phyloP scores from a whole-genome alignment of 768 basidiomycete genomes.

The Nidula microcarpa region DNA sequence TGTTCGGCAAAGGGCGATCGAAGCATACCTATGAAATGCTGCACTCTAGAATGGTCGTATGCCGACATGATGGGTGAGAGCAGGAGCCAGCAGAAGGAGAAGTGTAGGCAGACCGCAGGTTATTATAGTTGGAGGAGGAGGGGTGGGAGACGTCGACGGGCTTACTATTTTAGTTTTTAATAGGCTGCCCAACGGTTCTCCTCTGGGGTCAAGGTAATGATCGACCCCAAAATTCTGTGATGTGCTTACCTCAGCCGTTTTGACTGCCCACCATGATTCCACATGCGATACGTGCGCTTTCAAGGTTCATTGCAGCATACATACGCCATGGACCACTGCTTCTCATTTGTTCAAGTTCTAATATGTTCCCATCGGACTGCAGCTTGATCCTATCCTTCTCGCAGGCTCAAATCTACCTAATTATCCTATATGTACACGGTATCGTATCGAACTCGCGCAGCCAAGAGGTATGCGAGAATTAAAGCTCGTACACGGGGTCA shows the following conservation, averaged over 20 bases:
- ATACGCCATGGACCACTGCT: no score
- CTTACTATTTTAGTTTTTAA: conserved; percentile 11
- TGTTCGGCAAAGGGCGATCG: conserved; percentile 7
- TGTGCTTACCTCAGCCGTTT: conserved; percentile 23
- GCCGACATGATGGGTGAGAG: conserved; percentile 36
- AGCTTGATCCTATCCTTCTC: no score
- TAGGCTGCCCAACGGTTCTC: conserved; percentile 1
- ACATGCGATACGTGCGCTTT: neutral
- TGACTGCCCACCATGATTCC: neutral
- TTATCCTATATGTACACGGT: no score
- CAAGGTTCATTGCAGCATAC: neutral
- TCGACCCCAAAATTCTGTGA: conserved; percentile 42
- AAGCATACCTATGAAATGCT: conserved; percentile 47
- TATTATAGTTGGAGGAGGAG: conserved; percentile 7
- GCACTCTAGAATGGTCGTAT: conserved; percentile 53
- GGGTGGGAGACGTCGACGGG: conserved; percentile 8
- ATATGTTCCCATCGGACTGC: no score
- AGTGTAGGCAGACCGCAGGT: conserved; percentile 1
- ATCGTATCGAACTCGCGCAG: no score
- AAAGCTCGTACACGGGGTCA: no score
- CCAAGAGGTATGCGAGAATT: no score
- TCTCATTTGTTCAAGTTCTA: no score
- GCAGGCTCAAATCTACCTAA: no score
- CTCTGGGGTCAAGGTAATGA: conserved; percentile 38
- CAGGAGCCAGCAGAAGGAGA: conserved; percentile 11